A percentile compares a stretch with the other conserved stretches of the same genome.
Evolutionary conservation across 164 flowering plant genomes (phyloP).

Genomic region (Vitis cinerea): DNA sequence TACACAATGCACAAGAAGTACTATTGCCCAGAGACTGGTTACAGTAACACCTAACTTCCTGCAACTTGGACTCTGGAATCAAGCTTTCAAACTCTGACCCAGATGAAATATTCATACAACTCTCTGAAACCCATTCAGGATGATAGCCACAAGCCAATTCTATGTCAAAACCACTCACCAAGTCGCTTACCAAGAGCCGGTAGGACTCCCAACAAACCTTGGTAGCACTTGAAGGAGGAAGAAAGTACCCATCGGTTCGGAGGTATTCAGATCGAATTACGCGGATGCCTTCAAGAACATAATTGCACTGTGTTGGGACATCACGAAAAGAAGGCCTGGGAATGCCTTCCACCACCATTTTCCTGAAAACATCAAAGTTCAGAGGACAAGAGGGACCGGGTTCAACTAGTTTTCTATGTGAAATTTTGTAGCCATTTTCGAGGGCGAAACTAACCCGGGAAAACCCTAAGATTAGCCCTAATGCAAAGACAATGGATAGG

Average conservation of each 20-base stretch:
- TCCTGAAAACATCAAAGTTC: neutral
- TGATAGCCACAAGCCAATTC: neutral
- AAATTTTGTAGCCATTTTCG: too few species aligned
- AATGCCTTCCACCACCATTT: neutral
- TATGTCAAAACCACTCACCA: neutral
- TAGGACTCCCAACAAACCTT: constrained; percentile 1
- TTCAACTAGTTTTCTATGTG: too few species aligned
- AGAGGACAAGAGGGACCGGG: neutral
- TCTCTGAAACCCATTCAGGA: neutral
- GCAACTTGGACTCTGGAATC: neutral
- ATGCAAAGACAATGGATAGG: too few species aligned
- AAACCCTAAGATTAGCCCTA: too few species aligned
- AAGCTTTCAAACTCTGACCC: neutral
- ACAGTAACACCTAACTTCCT: neutral
- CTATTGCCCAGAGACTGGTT: neutral
- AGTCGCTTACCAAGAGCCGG: neutral
- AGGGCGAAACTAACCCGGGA: neutral
- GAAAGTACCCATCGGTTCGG: neutral
- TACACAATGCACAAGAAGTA: neutral
- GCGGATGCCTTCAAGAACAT: neutral
- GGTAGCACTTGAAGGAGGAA: neutral
- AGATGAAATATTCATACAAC: constrained; percentile 2
- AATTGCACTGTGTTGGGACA: neutral
- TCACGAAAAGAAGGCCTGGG: neutral
- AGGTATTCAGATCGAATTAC: constrained; percentile 1